Evolutionary conservation across 441 rosid genomes (phyloP).

Genomic region (Pelargonium exstipulatum): DNA sequence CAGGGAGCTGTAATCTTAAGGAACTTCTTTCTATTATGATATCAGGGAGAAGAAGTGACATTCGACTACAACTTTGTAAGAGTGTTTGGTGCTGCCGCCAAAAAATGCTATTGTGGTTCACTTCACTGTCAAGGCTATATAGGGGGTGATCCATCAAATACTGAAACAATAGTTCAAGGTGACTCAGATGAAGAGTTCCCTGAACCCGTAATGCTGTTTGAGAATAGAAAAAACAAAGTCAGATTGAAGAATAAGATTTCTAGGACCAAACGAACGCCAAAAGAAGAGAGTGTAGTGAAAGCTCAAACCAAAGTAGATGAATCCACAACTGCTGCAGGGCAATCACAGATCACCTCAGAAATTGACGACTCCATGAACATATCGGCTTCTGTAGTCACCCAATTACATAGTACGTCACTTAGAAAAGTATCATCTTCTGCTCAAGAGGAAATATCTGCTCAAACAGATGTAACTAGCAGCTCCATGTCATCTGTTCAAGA

Average conservation of each 20-base stretch:
- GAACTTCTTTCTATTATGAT: background rate
- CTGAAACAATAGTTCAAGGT: slow-evolving; percentile 76
- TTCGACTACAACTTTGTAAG: slow-evolving; percentile 98
- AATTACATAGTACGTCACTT: slow-evolving; percentile 24
- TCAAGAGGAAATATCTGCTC: slow-evolving; percentile 29
- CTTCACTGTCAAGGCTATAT: slow-evolving; percentile 89
- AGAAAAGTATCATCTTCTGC: slow-evolving; percentile 26
- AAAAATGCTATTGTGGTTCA: slow-evolving; percentile 88
- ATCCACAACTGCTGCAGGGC: slow-evolving; percentile 19
- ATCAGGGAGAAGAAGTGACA: slow-evolving; percentile 88
- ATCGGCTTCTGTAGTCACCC: slow-evolving; percentile 32
- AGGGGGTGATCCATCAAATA: slow-evolving; percentile 82
- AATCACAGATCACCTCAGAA: slow-evolving; percentile 26
- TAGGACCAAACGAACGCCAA: slow-evolving; percentile 30
- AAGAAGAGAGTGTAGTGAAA: slow-evolving; percentile 26
- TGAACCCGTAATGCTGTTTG: slow-evolving; percentile 72
- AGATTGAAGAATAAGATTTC: slow-evolving; percentile 21
- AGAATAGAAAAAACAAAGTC: slow-evolving; percentile 35
- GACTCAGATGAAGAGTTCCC: slow-evolving; percentile 98
- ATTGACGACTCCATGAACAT: slow-evolving; percentile 29
- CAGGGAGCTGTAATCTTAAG: background rate
- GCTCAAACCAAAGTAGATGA: slow-evolving; percentile 23
- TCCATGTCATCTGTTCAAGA: slow-evolving; percentile 32
- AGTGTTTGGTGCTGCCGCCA: slow-evolving; percentile 98
- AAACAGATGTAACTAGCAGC: slow-evolving; percentile 28